A percentile compares a stretch with the other conserved stretches of the same genome.
Evolutionary conservation across 2,329 filamentous ascomycete genomes (phyloP).

Genomic region (Penicillium frequentans): DNA sequence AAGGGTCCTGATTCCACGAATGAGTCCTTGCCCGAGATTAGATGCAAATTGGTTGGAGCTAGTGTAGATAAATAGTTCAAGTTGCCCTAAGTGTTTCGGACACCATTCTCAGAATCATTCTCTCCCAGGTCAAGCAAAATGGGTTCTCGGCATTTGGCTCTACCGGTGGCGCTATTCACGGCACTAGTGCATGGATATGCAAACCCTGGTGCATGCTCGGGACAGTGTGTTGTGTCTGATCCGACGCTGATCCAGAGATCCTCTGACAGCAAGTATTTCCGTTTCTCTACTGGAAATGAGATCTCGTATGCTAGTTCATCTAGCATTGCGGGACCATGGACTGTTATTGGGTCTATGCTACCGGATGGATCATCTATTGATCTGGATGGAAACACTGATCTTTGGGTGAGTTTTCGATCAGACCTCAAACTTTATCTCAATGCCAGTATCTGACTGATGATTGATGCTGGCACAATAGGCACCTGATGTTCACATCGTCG

Average conservation of each 20-base stretch:
- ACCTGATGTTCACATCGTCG: slow-evolving; percentile 62
- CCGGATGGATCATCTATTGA: slow-evolving; percentile 47
- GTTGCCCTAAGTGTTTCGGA: not conserved
- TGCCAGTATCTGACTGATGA: not conserved
- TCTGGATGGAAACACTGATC: slow-evolving; percentile 47
- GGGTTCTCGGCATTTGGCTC: not conserved
- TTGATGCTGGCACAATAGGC: slow-evolving; percentile 46
- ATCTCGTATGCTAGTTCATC: slow-evolving; percentile 52
- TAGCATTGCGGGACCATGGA: slow-evolving; percentile 52
- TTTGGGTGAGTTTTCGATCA: slow-evolving; percentile 44
- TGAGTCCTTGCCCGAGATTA: not conserved
- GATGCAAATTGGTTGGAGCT: not conserved
- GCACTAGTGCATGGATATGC: slow-evolving; percentile 28
- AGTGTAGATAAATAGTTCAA: not conserved
- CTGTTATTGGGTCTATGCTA: slow-evolving; percentile 47
- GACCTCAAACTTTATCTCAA: not conserved
- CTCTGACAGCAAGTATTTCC: slow-evolving; percentile 54
- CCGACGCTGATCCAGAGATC: slow-evolving; percentile 49
- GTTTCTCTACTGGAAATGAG: slow-evolving; percentile 53
- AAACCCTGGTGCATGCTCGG: slow-evolving; percentile 31
- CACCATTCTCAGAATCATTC: not conserved
- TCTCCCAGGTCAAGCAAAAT: slow-evolving; percentile 3
- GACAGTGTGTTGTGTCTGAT: slow-evolving; percentile 45
- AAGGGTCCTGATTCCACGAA: slow-evolving; percentile 12
- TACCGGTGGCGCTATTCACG: slow-evolving; percentile 5